Percentiles rank a stretch among this genome's conserved stretches.
Evolutionary conservation across 2,329 filamentous ascomycete genomes (phyloP).

Genomic region (Zalaria obscura): DNA sequence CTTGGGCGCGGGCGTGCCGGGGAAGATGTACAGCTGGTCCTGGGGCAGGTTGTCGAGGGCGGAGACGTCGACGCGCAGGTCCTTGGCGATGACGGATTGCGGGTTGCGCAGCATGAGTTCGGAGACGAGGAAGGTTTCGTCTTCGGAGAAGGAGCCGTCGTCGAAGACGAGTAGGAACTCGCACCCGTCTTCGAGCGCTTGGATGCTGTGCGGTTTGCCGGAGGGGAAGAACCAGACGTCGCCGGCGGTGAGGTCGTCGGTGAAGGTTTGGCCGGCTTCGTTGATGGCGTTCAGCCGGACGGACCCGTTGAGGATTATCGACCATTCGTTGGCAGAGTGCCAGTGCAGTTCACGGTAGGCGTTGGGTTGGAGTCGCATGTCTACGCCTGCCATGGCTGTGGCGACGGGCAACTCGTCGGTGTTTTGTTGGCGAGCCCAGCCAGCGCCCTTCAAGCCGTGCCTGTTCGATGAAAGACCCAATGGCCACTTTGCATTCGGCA

Average conservation of each 20-base stretch:
- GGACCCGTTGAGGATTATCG: slow-evolving; percentile 15
- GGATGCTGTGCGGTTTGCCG: slow-evolving; percentile 16
- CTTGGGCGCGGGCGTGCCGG: slow-evolving; percentile 21
- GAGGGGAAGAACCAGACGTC: slow-evolving; percentile 43
- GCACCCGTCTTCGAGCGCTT: slow-evolving; percentile 37
- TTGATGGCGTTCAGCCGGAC: slow-evolving; percentile 16
- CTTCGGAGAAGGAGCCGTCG: slow-evolving; percentile 43
- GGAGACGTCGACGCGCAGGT: slow-evolving; percentile 23
- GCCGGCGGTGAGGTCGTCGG: slow-evolving; percentile 22
- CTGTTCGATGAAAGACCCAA: slow-evolving; percentile 26
- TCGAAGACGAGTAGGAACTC: slow-evolving; percentile 50
- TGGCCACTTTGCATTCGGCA: slow-evolving; percentile 27
- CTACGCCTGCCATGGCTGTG: slow-evolving; percentile 27
- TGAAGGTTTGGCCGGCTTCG: slow-evolving; percentile 16
- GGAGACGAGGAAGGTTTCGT: slow-evolving; percentile 43
- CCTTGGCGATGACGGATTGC: slow-evolving; percentile 26
- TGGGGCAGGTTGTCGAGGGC: slow-evolving; percentile 23
- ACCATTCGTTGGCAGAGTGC: slow-evolving; percentile 18
- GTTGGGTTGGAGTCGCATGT: slow-evolving; percentile 24
- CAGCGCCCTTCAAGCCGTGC: slow-evolving; percentile 23
- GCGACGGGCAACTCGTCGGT: slow-evolving; percentile 22
- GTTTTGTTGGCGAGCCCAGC: slow-evolving; percentile 28
- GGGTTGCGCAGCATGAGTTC: slow-evolving; percentile 35
- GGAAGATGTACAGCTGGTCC: slow-evolving; percentile 28
- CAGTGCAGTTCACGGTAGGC: slow-evolving; percentile 21